phyloP scores from a whole-genome alignment of 2,329 filamentous ascomycete genomes.

The Pseudocercospora eumusae region DNA sequence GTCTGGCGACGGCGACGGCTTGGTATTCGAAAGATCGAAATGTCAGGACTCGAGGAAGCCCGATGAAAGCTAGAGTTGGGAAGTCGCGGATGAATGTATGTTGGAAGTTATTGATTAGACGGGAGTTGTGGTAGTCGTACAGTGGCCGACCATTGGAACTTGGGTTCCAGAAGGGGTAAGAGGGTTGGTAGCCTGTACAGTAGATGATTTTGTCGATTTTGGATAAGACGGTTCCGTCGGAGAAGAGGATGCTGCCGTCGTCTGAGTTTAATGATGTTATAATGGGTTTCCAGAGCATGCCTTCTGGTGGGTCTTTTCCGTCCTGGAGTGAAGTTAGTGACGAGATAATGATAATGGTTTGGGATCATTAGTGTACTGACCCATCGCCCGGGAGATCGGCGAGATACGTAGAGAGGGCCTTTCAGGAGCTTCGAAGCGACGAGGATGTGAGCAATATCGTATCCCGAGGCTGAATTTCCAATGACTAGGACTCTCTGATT shows the following conservation, averaged over 20 bases:
- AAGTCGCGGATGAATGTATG: conserved; percentile 57
- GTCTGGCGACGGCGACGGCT: conserved; percentile 54
- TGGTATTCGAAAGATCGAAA: conserved; percentile 61
- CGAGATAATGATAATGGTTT: not conserved
- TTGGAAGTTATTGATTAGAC: conserved; percentile 51
- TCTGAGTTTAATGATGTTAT: conserved; percentile 46
- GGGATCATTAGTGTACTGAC: too few relatives aligned
- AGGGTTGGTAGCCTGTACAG: conserved; percentile 44
- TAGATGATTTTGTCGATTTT: conserved; percentile 39
- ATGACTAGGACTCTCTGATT: conserved; percentile 35
- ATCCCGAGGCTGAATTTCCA: conserved; percentile 40
- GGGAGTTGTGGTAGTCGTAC: conserved; percentile 53
- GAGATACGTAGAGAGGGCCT: conserved; percentile 55
- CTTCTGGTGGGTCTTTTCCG: conserved; percentile 49
- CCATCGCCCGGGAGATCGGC: conserved; percentile 53
- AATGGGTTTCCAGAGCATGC: conserved; percentile 57
- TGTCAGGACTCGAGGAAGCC: conserved; percentile 54
- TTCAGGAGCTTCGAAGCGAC: conserved; percentile 21
- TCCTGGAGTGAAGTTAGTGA: conserved; percentile 38
- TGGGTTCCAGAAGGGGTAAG: conserved; percentile 54
- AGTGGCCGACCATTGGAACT: conserved; percentile 48
- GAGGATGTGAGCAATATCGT: conserved; percentile 37
- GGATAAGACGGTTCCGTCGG: conserved; percentile 30
- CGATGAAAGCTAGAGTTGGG: conserved; percentile 54
- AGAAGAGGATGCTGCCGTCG: conserved; percentile 33